phyloP scores from a whole-genome alignment of 352 stramenopile genomes.

The Pythium vanterpoolii region DNA sequence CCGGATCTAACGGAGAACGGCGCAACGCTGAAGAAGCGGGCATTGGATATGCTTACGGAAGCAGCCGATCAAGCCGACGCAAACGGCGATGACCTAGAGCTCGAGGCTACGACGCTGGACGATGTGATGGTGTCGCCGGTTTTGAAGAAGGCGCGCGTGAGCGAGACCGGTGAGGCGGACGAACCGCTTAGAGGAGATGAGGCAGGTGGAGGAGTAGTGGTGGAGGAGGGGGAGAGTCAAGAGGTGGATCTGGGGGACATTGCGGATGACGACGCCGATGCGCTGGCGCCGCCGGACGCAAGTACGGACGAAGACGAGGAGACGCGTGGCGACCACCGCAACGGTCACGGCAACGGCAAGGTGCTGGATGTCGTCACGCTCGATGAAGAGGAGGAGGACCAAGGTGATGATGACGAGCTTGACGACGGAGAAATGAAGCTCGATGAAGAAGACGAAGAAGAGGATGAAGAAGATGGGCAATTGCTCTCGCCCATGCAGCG shows the following conservation, averaged over 20 bases:
- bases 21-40: constrained; percentile 17
- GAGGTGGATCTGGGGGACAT: constrained; percentile 8
- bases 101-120: constrained; percentile 53
- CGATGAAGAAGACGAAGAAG: constrained; percentile 31
- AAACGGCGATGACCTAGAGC: constrained; percentile 22
- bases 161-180: constrained; percentile 9
- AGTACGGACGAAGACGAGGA: constrained; percentile 26
- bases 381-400: constrained; percentile 19
- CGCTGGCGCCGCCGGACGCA: constrained; percentile 18
- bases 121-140: constrained; percentile 55
- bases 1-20: not conserved
- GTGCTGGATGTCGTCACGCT: constrained; percentile 10
- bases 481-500: constrained; percentile 22
- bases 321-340: not conserved
- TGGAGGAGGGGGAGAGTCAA: not conserved
- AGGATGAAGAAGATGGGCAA: constrained; percentile 28
- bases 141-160: constrained; percentile 46
- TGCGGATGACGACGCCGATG: constrained; percentile 21
- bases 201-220: constrained; percentile 7
- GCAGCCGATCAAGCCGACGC: constrained; percentile 3
- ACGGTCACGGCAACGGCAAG: constrained; percentile 7
- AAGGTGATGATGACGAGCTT: constrained; percentile 33
- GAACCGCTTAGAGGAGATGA: constrained; percentile 13
- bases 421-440: too few relatives aligned
- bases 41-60: constrained; percentile 20